Evolutionary conservation across 116 monocot genomes (phyloP).

Genomic region (Trichopus zeylanicus): DNA sequence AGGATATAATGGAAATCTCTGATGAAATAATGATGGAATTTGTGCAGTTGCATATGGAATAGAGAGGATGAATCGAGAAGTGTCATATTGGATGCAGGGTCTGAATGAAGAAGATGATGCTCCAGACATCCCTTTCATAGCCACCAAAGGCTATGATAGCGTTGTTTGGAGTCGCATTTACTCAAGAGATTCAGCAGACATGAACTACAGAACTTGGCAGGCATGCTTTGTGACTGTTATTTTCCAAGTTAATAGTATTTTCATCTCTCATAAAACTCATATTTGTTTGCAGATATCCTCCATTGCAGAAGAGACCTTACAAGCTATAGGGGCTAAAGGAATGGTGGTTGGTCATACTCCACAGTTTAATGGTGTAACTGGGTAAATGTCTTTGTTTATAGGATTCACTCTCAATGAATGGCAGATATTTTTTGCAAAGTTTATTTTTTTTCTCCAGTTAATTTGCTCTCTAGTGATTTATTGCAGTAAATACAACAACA

Average conservation of each 20-base stretch:
- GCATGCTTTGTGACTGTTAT: constrained; percentile 12
- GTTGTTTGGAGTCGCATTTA: constrained; percentile 92
- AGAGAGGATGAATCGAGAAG: constrained; percentile 72
- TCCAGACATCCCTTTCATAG: constrained; percentile 66
- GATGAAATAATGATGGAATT: too few relatives aligned
- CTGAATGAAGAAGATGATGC: constrained; percentile 21
- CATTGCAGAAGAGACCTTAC: constrained; percentile 53
- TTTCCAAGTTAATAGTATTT: not conserved
- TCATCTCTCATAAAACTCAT: not conserved
- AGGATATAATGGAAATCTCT: too few relatives aligned
- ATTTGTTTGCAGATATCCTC: constrained; percentile 58
- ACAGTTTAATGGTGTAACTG: constrained; percentile 55
- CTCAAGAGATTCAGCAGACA: constrained; percentile 41
- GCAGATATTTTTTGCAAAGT: not conserved
- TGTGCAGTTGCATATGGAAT: constrained; percentile 77
- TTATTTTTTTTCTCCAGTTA: not conserved
- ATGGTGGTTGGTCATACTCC: constrained; percentile 96
- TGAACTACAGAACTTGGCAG: constrained; percentile 35
- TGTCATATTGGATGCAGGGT: constrained; percentile 77
- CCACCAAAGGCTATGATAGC: constrained; percentile 83
- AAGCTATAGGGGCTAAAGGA: constrained; percentile 54
- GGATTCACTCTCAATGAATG: not conserved
- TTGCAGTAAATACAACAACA: constrained; percentile 59
- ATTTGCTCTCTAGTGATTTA: constrained; percentile 2
- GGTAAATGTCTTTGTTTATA: constrained; percentile 28